Evolutionary conservation across 345 rosid genomes (phyloP), one percentile per base, ranked within the genome.

Genomic region (Populus davidiana): DNA sequence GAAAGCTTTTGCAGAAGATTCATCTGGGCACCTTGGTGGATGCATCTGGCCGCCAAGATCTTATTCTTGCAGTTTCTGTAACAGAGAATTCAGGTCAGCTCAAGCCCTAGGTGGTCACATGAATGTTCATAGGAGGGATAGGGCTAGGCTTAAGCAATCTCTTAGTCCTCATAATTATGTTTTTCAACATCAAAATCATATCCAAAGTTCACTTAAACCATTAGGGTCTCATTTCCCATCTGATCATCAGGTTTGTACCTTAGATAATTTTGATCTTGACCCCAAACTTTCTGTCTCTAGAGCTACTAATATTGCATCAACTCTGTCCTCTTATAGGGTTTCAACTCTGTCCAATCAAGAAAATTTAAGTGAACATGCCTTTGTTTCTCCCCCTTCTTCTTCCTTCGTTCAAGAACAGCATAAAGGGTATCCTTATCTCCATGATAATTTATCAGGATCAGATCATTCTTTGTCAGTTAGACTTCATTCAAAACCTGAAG

Each of bases 61-160:
- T 78, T 92, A 93, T 79, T 79, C 93, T 66, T 93, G 98, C 71
- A 92, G 90, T 87, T 92, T 92, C 50, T 93, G 98, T 72, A 86
- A 88, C 72, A 85, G 97, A 85, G 95, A 93, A 79, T 93, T 94
- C 77, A 85, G 88, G 81, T 92, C 96, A 70, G 97, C 97, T 76
- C 98, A 89, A 89, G 98, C 98, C 67, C 90, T 93, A 20, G 98
- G 98, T 35, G 98, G 98, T 69, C 98, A 94, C 81, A 94, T 93
- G 98, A 93, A 93, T 75, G 92, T 94, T 68, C 98, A 94, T 80
- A 86, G 98, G 81, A 91, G 97, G 80, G 98, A 92, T 79, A 88
- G 96, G 84, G 96, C 98, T 70, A 84, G 97, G 79, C 88, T 91
- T 75, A 92, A 90, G 85, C 93, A 89, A 33, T 29, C 90, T 43